Evolutionary conservation across 2,329 filamentous ascomycete species (phyloP).

Genomic region (Cercospora nicotianae): DNA sequence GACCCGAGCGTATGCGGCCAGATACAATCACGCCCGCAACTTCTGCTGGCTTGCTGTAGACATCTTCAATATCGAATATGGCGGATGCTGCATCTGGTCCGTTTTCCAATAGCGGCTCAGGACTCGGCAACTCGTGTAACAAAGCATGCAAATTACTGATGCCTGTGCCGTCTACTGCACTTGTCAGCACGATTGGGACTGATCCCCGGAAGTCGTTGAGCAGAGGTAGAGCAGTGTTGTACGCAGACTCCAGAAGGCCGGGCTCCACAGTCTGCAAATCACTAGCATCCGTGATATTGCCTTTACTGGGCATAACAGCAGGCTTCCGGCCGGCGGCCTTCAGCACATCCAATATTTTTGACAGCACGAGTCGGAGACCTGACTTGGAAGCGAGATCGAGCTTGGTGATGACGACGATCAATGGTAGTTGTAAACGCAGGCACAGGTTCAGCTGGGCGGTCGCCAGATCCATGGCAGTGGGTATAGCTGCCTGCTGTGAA

Average conservation of each 20-base stretch:
- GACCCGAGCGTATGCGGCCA: slow-evolving; percentile 78
- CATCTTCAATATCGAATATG: slow-evolving; percentile 88
- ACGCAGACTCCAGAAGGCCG: slow-evolving; percentile 59
- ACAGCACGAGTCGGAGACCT: slow-evolving; percentile 68
- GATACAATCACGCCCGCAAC: slow-evolving; percentile 64
- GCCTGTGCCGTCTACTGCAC: slow-evolving; percentile 79
- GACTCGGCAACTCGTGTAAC: slow-evolving; percentile 72
- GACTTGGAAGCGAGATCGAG: slow-evolving; percentile 78
- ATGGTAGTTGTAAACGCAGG: slow-evolving; percentile 72
- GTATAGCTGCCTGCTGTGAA: slow-evolving; percentile 52
- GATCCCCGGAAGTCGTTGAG: slow-evolving; percentile 48
- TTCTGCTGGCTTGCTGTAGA: slow-evolving; percentile 64
- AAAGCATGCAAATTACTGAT: slow-evolving; percentile 81
- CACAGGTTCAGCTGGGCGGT: slow-evolving; percentile 82
- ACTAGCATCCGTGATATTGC: slow-evolving; percentile 36
- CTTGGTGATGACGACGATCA: slow-evolving; percentile 86
- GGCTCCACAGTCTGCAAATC: slow-evolving; percentile 59
- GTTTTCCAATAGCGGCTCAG: slow-evolving; percentile 43
- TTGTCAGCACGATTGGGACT: slow-evolving; percentile 86
- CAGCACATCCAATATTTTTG: slow-evolving; percentile 71
- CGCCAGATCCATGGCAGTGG: slow-evolving; percentile 67
- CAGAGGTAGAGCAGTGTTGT: slow-evolving; percentile 56
- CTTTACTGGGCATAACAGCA: slow-evolving; percentile 59
- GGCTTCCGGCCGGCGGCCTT: slow-evolving; percentile 75
- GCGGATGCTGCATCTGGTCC: slow-evolving; percentile 29